Evolutionary conservation across 306 rosid species (phyloP).

Genomic region (Trifolium subterraneum): DNA sequence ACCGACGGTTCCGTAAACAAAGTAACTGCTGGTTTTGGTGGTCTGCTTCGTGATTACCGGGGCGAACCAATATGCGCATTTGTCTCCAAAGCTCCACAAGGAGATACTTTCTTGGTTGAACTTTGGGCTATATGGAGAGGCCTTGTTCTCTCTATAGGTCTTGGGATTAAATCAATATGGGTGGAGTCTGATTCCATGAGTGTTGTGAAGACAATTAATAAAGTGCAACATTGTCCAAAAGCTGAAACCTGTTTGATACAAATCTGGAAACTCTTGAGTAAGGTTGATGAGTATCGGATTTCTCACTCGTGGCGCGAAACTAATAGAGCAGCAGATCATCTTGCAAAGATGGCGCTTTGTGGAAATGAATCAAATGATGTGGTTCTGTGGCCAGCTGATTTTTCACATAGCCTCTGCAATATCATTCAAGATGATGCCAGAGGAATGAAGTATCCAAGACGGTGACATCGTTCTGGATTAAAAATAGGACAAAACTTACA

Average conservation of each 20-base stretch:
- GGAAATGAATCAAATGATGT: conserved; percentile 55
- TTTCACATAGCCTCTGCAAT: conserved; percentile 50
- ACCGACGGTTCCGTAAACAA: conserved; percentile 64
- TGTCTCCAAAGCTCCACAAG: conserved; percentile 58
- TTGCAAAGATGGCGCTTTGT: conserved; percentile 56
- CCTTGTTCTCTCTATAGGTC: conserved; percentile 49
- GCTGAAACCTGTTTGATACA: conserved; percentile 47
- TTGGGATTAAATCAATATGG: conserved; percentile 57
- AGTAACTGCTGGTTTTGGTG: conserved; percentile 57
- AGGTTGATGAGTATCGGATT: conserved; percentile 50
- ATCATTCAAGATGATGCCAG: conserved; percentile 62
- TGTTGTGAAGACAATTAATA: conserved; percentile 57
- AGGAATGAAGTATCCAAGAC: conserved; percentile 60
- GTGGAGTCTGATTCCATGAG: conserved; percentile 60
- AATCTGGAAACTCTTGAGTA: conserved; percentile 51
- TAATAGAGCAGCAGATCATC: conserved; percentile 74
- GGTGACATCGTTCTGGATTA: background rate
- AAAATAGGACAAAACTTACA: too few species aligned
- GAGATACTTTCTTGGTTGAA: conserved; percentile 55
- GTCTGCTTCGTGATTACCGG: conserved; percentile 56
- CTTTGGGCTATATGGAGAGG: conserved; percentile 62
- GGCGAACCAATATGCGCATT: conserved; percentile 63
- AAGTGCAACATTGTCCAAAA: conserved; percentile 41
- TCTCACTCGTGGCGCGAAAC: conserved; percentile 79
- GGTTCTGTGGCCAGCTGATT: conserved; percentile 61